Base-by-base conservation (phyloP, 2,329 filamentous ascomycete species). In the Arthrobotrys musiformis region DNA sequence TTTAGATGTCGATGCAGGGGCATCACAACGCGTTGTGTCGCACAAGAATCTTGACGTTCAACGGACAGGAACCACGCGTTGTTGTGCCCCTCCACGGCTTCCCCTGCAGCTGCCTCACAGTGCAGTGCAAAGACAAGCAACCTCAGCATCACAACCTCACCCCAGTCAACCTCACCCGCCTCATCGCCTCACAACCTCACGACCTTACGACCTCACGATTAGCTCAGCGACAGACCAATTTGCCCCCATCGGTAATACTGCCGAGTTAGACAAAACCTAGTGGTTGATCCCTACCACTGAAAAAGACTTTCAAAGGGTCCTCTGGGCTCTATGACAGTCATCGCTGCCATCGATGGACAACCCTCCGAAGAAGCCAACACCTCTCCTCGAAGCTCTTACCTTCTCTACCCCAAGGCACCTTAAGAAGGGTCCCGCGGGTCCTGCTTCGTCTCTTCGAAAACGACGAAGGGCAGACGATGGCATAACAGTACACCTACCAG, bases 21-120 rank as follows among this genome's bases (percentile, higher is more conserved):
- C 42, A 46, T 42, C 24, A 48, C 58, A 62, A 50, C 56, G 64
- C 52, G 26, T 22, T 58, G 40, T 48, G 44, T 66, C 48, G 42
- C 66, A 70, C 33, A 62, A 30, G 37, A 62, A 62, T 6, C 58
- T 46, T n/a, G n/a, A n/a, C n/a, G n/a, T 58, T 62, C 1, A 40
- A 68, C 66, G 42, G 50, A 61, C 15, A 48, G 48, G 26, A 33
- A 61, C 50, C 48, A 77, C 73, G 73, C 73, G 73, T 77, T 77
- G 73, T 77, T 77, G 73, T 70, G 73, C 33, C 52, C 40, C 52
- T 62, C 40, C 40, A 42, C 17, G 15, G 11, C 40, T 8, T 4
- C 30, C 33, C 15, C n/a, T 54, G 58, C 22, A 50, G 35, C 60
- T 35, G 30, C 26, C 33, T 19, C 28, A n/a, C 48, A n/a, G n/a